A percentile compares a stretch with the other conserved stretches of the same genome.
Conservation (phyloP, 148 eudicot species). For the Simmondsia chinensis region DNA sequence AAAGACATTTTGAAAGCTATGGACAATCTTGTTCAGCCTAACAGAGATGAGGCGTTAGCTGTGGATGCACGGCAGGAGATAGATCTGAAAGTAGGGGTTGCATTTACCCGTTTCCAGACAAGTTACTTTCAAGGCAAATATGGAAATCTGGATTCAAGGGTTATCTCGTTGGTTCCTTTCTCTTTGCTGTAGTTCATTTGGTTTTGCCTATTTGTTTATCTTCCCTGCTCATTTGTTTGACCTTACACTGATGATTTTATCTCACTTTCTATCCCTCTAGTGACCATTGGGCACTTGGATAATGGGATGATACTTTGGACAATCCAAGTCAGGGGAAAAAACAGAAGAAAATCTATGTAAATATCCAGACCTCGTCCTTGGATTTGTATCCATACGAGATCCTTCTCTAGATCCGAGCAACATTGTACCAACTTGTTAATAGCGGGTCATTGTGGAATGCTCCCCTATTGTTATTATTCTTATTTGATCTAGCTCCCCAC, state of each 20-base stretch:
- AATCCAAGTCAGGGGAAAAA: too few species aligned
- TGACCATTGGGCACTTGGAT: too few species aligned
- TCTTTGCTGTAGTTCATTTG: slow-evolving; percentile 11
- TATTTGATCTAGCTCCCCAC: too few species aligned
- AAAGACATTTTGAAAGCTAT: slow-evolving; percentile 75
- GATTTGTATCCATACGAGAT: too few species aligned
- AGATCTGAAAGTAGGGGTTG: slow-evolving; percentile 98
- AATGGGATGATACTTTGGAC: too few species aligned
- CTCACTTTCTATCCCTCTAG: background rate
- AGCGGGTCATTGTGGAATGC: too few species aligned
- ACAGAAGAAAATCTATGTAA: too few species aligned
- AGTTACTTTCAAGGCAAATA: slow-evolving; percentile 90
- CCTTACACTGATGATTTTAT: background rate
- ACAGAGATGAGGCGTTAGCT: slow-evolving; percentile 79
- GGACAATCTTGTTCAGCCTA: slow-evolving; percentile 76
- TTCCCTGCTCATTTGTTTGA: background rate
- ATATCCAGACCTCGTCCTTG: too few species aligned
- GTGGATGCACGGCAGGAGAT: slow-evolving; percentile 99
- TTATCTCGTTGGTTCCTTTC: slow-evolving; percentile 76
- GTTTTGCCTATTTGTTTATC: slow-evolving; percentile 1
- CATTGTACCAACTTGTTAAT: too few species aligned
- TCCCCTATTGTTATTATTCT: too few species aligned
- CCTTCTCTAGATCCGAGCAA: too few species aligned
- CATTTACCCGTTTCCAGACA: slow-evolving; percentile 89
- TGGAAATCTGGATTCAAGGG: slow-evolving; percentile 93